Evolutionary conservation across 257 asterid genomes (phyloP).

Genomic region (Solanum chilense): DNA sequence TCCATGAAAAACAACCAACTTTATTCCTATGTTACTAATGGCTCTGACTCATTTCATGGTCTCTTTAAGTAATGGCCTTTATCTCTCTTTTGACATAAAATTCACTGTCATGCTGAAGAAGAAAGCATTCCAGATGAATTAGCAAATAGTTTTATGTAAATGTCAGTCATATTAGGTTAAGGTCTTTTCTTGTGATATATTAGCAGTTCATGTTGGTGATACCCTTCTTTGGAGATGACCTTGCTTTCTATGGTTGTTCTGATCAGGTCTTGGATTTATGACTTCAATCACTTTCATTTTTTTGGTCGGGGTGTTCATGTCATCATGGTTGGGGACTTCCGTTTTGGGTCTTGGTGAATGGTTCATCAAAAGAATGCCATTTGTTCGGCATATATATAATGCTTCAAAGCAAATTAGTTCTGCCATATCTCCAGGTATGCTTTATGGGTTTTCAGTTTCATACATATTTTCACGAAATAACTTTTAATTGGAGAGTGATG

Average conservation of each 20-base stretch:
- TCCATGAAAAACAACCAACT: neutral
- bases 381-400: conserved; percentile 34
- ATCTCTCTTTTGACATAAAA: neutral
- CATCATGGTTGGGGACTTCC: conserved; percentile 41
- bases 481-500: neutral
- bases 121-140: neutral
- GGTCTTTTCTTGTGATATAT: neutral
- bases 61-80: neutral
- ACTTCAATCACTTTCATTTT: conserved; percentile 34
- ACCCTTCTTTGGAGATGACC: neutral
- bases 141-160: neutral
- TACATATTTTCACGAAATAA: neutral
- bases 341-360: conserved; percentile 32
- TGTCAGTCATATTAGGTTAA: neutral
- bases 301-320: conserved; percentile 37
- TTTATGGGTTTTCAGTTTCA: neutral
- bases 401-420: conserved; percentile 41
- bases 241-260: neutral
- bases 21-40: neutral
- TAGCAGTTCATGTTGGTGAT: neutral
- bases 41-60: neutral
- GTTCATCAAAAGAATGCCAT: conserved; percentile 37
- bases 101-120: neutral
- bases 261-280: conserved; percentile 31
- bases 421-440: conserved; percentile 42